These are phyloP conservation scores for Chaetoceros tenuissimus DNA, from an alignment of 108 stramenopile species.

Conservation along the genomic window DNA sequence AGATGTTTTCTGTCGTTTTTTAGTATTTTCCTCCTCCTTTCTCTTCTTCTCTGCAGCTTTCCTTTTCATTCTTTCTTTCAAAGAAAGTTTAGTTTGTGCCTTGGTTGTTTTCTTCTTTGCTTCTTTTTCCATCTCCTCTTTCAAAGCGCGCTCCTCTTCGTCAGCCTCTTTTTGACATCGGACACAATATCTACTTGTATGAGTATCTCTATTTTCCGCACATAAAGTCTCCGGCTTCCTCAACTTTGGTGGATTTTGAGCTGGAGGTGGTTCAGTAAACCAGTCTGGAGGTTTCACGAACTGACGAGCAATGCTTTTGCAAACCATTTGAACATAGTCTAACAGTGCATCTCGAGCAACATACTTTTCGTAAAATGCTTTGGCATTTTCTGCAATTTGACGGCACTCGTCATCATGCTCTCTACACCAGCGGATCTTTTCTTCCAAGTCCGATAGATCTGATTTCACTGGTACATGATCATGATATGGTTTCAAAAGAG, in stretches of 20 bases:
- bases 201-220: constrained; percentile 47
- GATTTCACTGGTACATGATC: constrained; percentile 97
- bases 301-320: constrained; percentile 65
- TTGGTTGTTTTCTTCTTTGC: constrained; percentile 40
- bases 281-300: constrained; percentile 65
- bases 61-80: constrained; percentile 46
- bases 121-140: constrained; percentile 35
- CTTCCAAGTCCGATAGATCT: constrained; percentile 93
- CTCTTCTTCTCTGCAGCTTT: constrained; percentile 16
- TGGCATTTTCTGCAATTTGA: constrained; percentile 76
- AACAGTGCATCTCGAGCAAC: constrained; percentile 72
- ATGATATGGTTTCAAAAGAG: constrained; percentile 87
- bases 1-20: constrained; percentile 7
- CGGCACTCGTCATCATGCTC: constrained; percentile 91
- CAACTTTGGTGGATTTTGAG: constrained; percentile 42
- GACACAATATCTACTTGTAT: constrained; percentile 46
- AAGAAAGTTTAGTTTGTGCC: constrained; percentile 15
- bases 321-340: constrained; percentile 92
- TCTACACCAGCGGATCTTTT: constrained; percentile 96
- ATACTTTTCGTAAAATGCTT: constrained; percentile 75
- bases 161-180: constrained; percentile 67
- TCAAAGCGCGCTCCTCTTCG: constrained; percentile 33
- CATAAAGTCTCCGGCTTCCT: constrained; percentile 63
- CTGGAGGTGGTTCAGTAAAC: constrained; percentile 51
- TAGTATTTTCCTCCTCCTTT: not conserved